phyloP scores from a whole-genome alignment of 2,329 filamentous ascomycete species.

The Thielaviopsis euricoi region DNA sequence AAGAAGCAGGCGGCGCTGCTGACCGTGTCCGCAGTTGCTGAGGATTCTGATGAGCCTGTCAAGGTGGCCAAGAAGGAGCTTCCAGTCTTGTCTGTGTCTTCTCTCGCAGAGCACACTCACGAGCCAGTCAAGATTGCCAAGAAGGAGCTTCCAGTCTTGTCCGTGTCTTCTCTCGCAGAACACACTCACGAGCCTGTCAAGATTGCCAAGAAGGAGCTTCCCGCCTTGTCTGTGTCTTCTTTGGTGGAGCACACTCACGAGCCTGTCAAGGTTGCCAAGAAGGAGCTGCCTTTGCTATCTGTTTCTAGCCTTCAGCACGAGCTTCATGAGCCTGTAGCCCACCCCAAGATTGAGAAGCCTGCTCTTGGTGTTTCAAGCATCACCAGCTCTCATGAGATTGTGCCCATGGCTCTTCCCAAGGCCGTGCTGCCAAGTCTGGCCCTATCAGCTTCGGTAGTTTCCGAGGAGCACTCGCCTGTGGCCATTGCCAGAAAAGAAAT shows the following conservation, averaged over 20 bases:
- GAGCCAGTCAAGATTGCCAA: background rate
- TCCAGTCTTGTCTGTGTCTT: background rate
- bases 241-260: background rate
- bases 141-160: background rate
- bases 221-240: background rate
- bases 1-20: background rate
- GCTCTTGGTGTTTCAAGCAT: constrained; percentile 17
- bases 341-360: constrained; percentile 16
- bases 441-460: constrained; percentile 15
- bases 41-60: background rate
- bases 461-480: background rate
- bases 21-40: background rate
- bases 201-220: background rate
- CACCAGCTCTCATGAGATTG: constrained; percentile 18
- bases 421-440: constrained; percentile 16
- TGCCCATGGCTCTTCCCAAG: constrained; percentile 19
- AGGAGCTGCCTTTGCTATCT: background rate
- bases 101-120: background rate
- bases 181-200: background rate
- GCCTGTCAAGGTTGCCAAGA: background rate
- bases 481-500: background rate
- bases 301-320: background rate
- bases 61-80: background rate
- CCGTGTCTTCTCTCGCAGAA: background rate
- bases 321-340: constrained; percentile 12